Percentiles rank a stretch among this genome's conserved stretches.
Evolutionary conservation across 305 asterid species (phyloP).

Genomic region (Petunia hybrid): DNA sequence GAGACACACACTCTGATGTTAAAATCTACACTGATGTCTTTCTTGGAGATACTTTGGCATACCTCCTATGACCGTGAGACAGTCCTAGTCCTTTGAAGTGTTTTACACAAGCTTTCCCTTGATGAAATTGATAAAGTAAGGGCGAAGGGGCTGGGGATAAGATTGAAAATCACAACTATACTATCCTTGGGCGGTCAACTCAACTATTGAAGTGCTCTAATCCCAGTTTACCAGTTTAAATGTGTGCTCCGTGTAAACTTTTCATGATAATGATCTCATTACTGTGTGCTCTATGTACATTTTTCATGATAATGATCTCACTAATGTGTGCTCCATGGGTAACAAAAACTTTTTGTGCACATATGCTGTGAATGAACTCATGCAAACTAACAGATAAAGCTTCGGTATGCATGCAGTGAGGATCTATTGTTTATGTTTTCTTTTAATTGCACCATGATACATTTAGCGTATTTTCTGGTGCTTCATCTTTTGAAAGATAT

Average conservation of each 20-base stretch:
- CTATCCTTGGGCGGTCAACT: background rate
- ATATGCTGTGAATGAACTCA: constrained; percentile 6
- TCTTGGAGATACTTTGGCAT: constrained; percentile 23
- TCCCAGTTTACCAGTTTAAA: constrained; percentile 19
- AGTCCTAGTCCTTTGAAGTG: constrained; percentile 7
- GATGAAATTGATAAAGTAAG: background rate
- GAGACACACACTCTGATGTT: no score
- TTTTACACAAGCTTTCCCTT: background rate
- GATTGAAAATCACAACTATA: constrained; percentile 2
- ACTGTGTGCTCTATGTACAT: no score
- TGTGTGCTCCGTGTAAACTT: background rate
- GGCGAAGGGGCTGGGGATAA: background rate
- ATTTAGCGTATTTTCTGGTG: background rate
- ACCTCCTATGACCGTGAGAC: constrained; percentile 7
- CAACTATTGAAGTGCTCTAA: constrained; percentile 25
- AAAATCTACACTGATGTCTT: constrained; percentile 4
- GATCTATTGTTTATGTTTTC: background rate
- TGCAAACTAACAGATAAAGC: constrained; percentile 5
- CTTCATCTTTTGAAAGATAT: constrained; percentile 20
- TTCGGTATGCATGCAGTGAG: constrained; percentile 18
- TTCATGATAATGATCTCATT: no score
- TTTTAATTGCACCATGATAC: constrained; percentile 17
- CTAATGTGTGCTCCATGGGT: background rate
- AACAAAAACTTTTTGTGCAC: background rate
- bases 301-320: no score